Conservation (phyloP, 176 grass and related monocot genomes). For the Musa troglodytarum region DNA sequence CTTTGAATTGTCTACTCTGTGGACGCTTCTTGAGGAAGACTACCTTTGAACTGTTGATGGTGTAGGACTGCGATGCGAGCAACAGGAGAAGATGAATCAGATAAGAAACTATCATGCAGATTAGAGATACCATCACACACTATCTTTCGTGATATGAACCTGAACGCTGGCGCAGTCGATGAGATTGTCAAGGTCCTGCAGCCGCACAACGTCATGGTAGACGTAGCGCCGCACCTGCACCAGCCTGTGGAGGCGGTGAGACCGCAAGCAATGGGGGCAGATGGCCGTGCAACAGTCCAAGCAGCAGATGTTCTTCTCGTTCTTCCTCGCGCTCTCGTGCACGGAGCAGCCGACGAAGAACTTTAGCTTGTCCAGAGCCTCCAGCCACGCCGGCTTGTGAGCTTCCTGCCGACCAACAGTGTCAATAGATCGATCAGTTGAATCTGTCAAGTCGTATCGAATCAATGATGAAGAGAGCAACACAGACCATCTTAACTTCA, state of each 20-base stretch:
- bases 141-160: neutral
- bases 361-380: conserved; percentile 18
- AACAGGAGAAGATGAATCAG: neutral
- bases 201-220: conserved; percentile 16
- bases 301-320: conserved; percentile 28
- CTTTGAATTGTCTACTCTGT: conserved; percentile 22
- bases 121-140: too few species aligned
- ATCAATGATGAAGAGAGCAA: neutral
- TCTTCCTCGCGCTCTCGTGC: conserved; percentile 21
- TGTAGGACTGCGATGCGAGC: conserved; percentile 8
- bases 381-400: conserved; percentile 19
- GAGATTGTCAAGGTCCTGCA: conserved; percentile 22
- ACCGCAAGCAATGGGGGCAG: conserved; percentile 20
- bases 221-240: conserved; percentile 21
- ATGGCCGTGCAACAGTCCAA: conserved; percentile 23
- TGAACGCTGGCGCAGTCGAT: conserved; percentile 21
- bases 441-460: neutral
- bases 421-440: neutral
- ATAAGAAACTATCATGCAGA: too few species aligned
- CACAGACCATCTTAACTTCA: too few species aligned
- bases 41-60: conserved; percentile 22
- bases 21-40: conserved; percentile 21
- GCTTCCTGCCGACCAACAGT: neutral
- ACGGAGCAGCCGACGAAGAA: conserved; percentile 16
- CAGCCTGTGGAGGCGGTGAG: conserved; percentile 9